Evolutionary conservation across 768 basidiomycete genomes (phyloP).

Genomic region (Cystobasidiopsis lactophilus): DNA sequence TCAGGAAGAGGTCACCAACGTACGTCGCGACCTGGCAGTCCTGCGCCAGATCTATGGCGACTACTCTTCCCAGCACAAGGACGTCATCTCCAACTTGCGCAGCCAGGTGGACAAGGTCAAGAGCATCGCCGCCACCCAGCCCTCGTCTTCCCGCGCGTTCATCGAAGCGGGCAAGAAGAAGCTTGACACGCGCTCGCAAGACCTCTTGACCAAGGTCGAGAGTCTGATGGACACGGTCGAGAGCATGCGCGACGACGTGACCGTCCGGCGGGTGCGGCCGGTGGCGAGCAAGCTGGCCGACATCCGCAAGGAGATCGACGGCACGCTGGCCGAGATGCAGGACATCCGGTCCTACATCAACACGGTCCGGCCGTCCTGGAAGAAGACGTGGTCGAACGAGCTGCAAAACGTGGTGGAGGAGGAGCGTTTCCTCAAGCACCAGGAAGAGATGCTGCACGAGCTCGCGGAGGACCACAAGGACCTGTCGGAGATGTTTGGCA

Average conservation of each 20-base stretch:
- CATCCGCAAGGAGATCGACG: constrained; percentile 48
- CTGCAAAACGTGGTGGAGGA: constrained; percentile 91
- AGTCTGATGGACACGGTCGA: constrained; percentile 82
- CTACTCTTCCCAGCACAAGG: constrained; percentile 79
- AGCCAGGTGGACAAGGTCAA: constrained; percentile 70
- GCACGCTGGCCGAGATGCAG: constrained; percentile 44
- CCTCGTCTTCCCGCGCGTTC: constrained; percentile 66
- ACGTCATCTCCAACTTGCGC: constrained; percentile 51
- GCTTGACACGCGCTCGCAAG: constrained; percentile 72
- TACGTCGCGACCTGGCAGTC: constrained; percentile 75
- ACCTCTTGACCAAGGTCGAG: constrained; percentile 74
- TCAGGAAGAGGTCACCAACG: constrained; percentile 81
- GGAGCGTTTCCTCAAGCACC: constrained; percentile 77
- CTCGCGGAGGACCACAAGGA: constrained; percentile 81
- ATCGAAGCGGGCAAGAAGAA: constrained; percentile 80
- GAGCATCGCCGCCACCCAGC: constrained; percentile 54
- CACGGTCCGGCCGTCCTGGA: constrained; percentile 87
- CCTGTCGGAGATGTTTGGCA: constrained; percentile 61
- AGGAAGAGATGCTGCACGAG: constrained; percentile 74
- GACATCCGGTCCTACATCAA: constrained; percentile 64
- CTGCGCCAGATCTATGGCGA: constrained; percentile 89
- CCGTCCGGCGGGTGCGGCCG: constrained; percentile 66
- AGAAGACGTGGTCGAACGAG: constrained; percentile 96
- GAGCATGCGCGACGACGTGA: constrained; percentile 67
- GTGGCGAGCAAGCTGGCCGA: constrained; percentile 46